phyloP scores from a whole-genome alignment of 1,139 yeast species.

The Hyphopichia wangnamkhiaoensis region DNA sequence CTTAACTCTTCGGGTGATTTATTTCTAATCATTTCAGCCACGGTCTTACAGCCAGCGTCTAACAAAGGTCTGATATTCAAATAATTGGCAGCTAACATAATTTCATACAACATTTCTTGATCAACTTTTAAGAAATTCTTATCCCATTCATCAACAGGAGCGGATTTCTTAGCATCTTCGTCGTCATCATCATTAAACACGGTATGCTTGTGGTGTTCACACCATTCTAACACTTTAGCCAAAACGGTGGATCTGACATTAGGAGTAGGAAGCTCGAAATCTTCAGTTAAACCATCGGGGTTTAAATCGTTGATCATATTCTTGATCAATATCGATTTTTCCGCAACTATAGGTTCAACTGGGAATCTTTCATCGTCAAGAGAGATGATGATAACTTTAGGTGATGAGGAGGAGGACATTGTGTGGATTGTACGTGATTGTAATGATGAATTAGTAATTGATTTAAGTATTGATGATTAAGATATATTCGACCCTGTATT shows the following conservation, averaged over 20 bases:
- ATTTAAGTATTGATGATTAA: neutral
- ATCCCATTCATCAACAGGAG: constrained; percentile 95
- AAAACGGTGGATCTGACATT: constrained; percentile 85
- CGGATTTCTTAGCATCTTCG: constrained; percentile 79
- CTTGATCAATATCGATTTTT: constrained; percentile 83
- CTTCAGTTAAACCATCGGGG: constrained; percentile 61
- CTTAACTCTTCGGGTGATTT: constrained; percentile 96
- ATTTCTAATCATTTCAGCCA: constrained; percentile 97
- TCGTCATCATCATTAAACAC: constrained; percentile 71
- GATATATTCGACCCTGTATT: neutral
- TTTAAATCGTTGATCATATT: constrained; percentile 85
- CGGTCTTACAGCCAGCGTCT: constrained; percentile 95
- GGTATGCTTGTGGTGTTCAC: constrained; percentile 92
- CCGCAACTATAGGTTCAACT: constrained; percentile 84
- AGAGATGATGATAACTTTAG: constrained; percentile 62
- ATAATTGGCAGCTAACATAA: constrained; percentile 93
- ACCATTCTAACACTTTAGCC: constrained; percentile 93
- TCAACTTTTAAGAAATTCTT: constrained; percentile 93
- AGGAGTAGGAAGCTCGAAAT: constrained; percentile 88
- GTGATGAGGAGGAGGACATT: constrained; percentile 30
- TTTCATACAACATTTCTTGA: constrained; percentile 97
- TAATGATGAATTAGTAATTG: neutral
- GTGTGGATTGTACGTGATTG: constrained; percentile 1
- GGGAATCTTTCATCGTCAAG: constrained; percentile 74
- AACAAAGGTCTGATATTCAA: constrained; percentile 89